Base-by-base conservation (phyloP, 176 grass and related monocot genomes). In the Eragrostis nindensis region DNA sequence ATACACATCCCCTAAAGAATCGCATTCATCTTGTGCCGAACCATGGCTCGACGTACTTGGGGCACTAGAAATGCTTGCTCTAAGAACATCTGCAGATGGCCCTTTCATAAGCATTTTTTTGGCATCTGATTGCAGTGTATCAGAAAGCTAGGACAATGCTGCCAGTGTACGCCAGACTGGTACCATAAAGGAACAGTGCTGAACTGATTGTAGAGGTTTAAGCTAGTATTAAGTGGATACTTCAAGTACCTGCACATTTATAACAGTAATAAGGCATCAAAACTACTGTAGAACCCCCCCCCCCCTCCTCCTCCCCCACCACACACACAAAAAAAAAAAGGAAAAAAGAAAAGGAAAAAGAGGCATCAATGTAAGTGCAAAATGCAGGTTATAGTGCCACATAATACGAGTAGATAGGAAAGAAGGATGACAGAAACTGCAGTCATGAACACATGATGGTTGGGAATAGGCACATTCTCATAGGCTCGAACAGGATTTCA, bases 41-140 rank as follows among this genome's bases (percentile, higher is more conserved):
- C 94, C 92, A 89, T 98, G 95, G 78, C 95, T 98, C 5, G 95
- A 98, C 62, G 95, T 98, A 77, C 95, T 98, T 49, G 95, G 95
- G 32, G 92, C 92, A 46, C 95, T 98, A 79, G 95, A 98, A 89
- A 94, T 86, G 71, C 95, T 98, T 82, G 93, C 88, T 78, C 92
- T 89, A 75, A 94, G 89, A 92, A 91, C 86, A 87, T 98, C 95
- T 80, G 87, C 92, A 21, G 86, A 86, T 59, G 87, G 55, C 63
- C 82, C 89, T 76, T 94, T 98, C 13, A 39, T 73, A 30, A 89
- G 86, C 95, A 98, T 98, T 73, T 62, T 84, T 77, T 74, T 92
- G 70, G 75, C 92, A 94, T 94, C 85, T 92, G 92, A 87, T 76
- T 59, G 78, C 84, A 79, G 78, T 47, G 39, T 17, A 65, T 18